phyloP scores from a whole-genome alignment of 768 basidiomycete genomes.

The Hydnum rufescens region DNA sequence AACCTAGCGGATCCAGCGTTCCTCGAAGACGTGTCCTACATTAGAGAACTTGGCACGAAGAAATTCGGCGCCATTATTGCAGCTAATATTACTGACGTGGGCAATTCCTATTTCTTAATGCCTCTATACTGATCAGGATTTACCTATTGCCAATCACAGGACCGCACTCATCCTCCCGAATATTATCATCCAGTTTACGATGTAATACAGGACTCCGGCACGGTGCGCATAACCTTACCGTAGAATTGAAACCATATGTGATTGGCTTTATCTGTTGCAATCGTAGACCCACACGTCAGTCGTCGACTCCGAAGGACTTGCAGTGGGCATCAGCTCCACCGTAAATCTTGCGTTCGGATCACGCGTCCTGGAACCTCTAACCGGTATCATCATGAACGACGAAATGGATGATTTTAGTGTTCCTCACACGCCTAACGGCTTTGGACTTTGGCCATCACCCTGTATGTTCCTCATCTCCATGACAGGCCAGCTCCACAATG shows the following conservation, averaged over 20 bases:
- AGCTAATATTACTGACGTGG: slow-evolving; percentile 64
- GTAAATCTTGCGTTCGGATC: slow-evolving; percentile 86
- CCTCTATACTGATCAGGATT: slow-evolving; percentile 4
- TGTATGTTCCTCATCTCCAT: slow-evolving; percentile 42
- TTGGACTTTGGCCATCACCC: slow-evolving; percentile 65
- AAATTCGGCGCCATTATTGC: slow-evolving; percentile 40
- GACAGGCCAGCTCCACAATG: too few relatives aligned
- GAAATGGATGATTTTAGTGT: slow-evolving; percentile 91
- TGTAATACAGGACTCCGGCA: slow-evolving; percentile 66
- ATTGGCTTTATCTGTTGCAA: too few relatives aligned
- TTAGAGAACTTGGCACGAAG: slow-evolving; percentile 49
- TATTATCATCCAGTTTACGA: slow-evolving; percentile 80
- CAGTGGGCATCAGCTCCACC: slow-evolving; percentile 67
- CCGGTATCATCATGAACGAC: slow-evolving; percentile 65
- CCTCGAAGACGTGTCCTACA: slow-evolving; percentile 31
- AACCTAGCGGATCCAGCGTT: slow-evolving; percentile 65
- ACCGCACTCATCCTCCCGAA: slow-evolving; percentile 54
- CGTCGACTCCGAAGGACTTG: slow-evolving; percentile 72
- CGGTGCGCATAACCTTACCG: slow-evolving; percentile 27
- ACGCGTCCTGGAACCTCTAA: slow-evolving; percentile 64
- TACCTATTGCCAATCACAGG: slow-evolving; percentile 26
- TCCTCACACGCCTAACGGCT: slow-evolving; percentile 66
- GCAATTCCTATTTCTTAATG: slow-evolving; percentile 12
- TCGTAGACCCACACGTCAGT: slow-evolving; percentile 64
- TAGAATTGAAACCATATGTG: too few relatives aligned